Base-by-base conservation (phyloP, 2,329 filamentous ascomycete genomes). In the Apiospora hydei region DNA sequence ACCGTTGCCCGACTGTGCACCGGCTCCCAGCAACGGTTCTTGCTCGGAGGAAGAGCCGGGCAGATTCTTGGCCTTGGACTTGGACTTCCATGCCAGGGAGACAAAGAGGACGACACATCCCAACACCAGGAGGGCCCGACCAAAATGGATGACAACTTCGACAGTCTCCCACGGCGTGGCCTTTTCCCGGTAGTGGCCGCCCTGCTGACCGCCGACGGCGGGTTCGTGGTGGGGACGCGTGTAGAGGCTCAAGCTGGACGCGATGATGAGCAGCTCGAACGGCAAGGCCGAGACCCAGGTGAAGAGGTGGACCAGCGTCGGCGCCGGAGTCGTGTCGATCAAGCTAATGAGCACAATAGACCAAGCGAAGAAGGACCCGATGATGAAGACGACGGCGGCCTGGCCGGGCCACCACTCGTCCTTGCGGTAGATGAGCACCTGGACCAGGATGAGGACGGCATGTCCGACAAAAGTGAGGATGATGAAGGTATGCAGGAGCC, bases 271-370 rank as follows among this genome's bases (percentile, higher is more conserved):
- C 16, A 72, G 73, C 72, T 84, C 82, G 13, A 80, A 70, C 6
- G 82, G 75, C 0, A 77, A 73, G 24, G 75, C 82, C 0, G 77
- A 73, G 71, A 80, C 72, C 82, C 82, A 84, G 6, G 81, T 80
- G 66, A 73, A 77, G 69, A 78, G 76, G 57, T 84, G 81, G n/a
- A 82, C 76, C 26, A 76, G 69, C 38, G 76, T 76, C 0, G 82
- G 82, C 24, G 81, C 68, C 46, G 68, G 68, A 4, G 47, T 69
- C 26, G 68, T 69, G 68, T 69, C 68, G 68, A 69, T 69, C 30
- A 69, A 38, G 30, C 47, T 69, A 18, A 51, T 69, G 46, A 69
- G 68, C n/a, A 69, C 68, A 26, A 69, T 43, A 24, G 49, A 69
- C 68, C 68, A 69, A 18, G 68, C 46, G 34, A 69, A 69, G 68